A percentile compares a stretch with the other conserved stretches of the same genome.
These are phyloP conservation scores for Aspergillus eucalypticola DNA, from an alignment of 2,329 filamentous ascomycete genomes.

Conservation along the genomic window DNA sequence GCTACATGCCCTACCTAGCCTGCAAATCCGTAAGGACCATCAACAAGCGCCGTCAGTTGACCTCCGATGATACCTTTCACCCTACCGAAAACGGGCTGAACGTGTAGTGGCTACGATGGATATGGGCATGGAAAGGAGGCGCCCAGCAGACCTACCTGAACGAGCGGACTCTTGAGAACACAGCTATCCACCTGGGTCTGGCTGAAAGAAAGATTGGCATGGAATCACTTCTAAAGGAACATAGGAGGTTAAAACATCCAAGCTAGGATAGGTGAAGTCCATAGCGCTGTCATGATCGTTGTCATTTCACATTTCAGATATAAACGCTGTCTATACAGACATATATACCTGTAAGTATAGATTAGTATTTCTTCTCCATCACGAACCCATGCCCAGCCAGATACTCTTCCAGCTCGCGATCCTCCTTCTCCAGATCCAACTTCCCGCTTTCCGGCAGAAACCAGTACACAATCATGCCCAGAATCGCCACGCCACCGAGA, in stretches of 20 bases:
- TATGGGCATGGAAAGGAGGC: conserved; percentile 67
- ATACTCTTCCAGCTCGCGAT: conserved; percentile 26
- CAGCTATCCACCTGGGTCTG: conserved; percentile 60
- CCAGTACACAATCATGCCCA: conserved; percentile 32
- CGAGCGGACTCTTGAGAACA: conserved; percentile 45
- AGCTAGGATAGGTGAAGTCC: too few relatives aligned
- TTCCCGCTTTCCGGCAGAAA: conserved; percentile 34
- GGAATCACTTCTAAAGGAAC: conserved; percentile 46
- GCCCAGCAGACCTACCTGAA: conserved; percentile 57
- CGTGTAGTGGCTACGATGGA: conserved; percentile 67
- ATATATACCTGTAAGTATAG: too few relatives aligned
- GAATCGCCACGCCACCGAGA: conserved; percentile 29
- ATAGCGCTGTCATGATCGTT: too few relatives aligned
- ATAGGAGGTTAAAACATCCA: too few relatives aligned
- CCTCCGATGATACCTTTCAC: conserved; percentile 42
- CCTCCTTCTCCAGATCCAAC: conserved; percentile 31
- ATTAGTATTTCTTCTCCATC: conserved; percentile 3
- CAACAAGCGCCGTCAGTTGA: conserved; percentile 21
- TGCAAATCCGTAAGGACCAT: too few relatives aligned
- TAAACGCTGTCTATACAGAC: too few relatives aligned
- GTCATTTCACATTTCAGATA: too few relatives aligned
- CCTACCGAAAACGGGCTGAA: conserved; percentile 48
- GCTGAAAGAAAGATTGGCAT: conserved; percentile 57
- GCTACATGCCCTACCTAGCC: neutral
- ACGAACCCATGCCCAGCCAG: conserved; percentile 25